phyloP scores from a whole-genome alignment of 129 eudicot species.

The Cynara cardunculus region DNA sequence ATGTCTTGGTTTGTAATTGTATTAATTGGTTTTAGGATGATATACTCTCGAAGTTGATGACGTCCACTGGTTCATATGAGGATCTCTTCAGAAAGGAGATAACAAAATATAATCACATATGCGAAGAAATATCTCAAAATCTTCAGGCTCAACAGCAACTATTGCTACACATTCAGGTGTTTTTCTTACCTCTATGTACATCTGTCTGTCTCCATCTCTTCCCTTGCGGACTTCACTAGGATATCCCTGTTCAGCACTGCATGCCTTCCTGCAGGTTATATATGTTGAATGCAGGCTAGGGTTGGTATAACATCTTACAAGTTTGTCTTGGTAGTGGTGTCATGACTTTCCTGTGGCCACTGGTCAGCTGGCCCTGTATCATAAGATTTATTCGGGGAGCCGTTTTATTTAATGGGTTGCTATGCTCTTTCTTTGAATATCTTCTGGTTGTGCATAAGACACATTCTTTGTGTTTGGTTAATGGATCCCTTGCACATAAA shows the following conservation, averaged over 20 bases:
- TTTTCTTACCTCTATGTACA: neutral
- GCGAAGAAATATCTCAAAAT: slow-evolving; percentile 76
- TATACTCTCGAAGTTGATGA: slow-evolving; percentile 92
- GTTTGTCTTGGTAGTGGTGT: too few relatives aligned
- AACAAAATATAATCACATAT: slow-evolving; percentile 79
- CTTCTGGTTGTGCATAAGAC: neutral
- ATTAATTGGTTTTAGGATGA: slow-evolving; percentile 65
- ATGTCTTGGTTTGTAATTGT: neutral
- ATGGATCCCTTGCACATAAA: neutral
- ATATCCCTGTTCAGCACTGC: neutral
- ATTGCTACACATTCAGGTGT: slow-evolving; percentile 79
- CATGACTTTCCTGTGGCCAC: too few relatives aligned
- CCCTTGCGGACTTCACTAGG: neutral
- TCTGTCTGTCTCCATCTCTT: neutral
- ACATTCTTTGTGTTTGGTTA: neutral
- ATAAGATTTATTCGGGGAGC: neutral
- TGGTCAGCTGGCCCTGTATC: neutral
- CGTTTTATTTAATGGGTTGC: neutral
- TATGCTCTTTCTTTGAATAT: neutral
- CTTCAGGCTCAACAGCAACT: slow-evolving; percentile 81
- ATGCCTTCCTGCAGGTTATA: too few relatives aligned
- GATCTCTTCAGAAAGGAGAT: slow-evolving; percentile 97
- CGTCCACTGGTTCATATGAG: slow-evolving; percentile 84
- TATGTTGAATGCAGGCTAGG: too few relatives aligned
- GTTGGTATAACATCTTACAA: too few relatives aligned